Evolutionary conservation across 2,329 filamentous ascomycete species (phyloP).

Genomic region (Clonostachys chloroleuca): DNA sequence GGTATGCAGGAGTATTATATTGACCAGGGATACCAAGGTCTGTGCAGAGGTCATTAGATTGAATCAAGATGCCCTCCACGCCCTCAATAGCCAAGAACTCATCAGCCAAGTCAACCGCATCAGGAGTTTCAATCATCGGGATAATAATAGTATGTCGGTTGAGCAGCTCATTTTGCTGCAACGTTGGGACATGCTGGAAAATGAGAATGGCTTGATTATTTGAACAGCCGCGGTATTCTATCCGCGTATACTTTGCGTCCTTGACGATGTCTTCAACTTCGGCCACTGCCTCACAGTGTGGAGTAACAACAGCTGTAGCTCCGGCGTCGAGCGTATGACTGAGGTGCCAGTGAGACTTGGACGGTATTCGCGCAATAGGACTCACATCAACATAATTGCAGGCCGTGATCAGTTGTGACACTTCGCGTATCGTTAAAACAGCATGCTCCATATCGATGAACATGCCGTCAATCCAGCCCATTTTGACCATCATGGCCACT

Average conservation of each 20-base stretch:
- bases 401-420: constrained; percentile 14
- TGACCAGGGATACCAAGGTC: constrained; percentile 14
- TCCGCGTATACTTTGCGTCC: constrained; percentile 14
- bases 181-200: constrained; percentile 5
- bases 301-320: constrained; percentile 13
- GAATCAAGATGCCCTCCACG: constrained; percentile 21
- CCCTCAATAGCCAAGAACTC: constrained; percentile 19
- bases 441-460: constrained; percentile 30
- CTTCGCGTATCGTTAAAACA: constrained; percentile 14
- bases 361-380: constrained; percentile 21
- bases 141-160: constrained; percentile 12
- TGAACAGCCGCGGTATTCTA: constrained; percentile 11
- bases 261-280: constrained; percentile 11
- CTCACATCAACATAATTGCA: constrained; percentile 15
- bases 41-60: constrained; percentile 19
- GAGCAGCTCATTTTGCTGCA: constrained; percentile 9
- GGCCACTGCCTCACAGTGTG: constrained; percentile 7
- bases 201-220: constrained; percentile 11
- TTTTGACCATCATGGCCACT: constrained; percentile 20
- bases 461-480: constrained; percentile 19
- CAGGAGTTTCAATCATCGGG: constrained; percentile 17
- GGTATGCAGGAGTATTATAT: constrained; percentile 11
- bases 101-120: constrained; percentile 14
- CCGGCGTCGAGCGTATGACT: constrained; percentile 20
- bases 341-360: constrained; percentile 19